These are phyloP conservation scores for Polyplosphaeria fusca DNA, from an alignment of 495 filamentous ascomycete species.

Conservation along the genomic window DNA sequence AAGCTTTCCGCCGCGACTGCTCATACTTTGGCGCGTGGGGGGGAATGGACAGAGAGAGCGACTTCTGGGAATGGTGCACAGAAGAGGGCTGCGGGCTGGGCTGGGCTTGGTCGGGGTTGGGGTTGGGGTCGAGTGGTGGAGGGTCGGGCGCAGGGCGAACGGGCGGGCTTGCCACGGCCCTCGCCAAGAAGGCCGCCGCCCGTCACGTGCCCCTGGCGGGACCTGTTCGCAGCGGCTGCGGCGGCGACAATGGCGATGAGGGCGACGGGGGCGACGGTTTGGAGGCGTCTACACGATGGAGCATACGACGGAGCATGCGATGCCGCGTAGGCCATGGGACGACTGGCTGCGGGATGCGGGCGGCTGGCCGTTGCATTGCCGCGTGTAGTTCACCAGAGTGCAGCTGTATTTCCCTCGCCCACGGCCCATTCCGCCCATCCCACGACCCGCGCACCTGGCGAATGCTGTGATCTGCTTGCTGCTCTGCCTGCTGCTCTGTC, in stretches of 20 bases:
- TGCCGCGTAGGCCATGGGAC: too few species aligned
- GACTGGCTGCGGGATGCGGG: too few species aligned
- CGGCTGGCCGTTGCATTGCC: too few species aligned
- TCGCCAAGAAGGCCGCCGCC: too few species aligned
- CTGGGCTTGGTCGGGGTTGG: background rate
- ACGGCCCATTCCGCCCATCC: background rate
- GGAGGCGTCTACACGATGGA: too few species aligned
- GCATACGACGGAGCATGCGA: too few species aligned
- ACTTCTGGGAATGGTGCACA: conserved; percentile 3
- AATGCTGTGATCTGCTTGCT: too few species aligned
- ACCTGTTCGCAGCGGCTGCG: background rate
- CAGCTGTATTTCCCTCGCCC: background rate
- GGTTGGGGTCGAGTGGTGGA: background rate
- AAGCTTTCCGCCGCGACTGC: conserved; percentile 79
- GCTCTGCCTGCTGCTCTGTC: background rate
- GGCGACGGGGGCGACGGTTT: too few species aligned
- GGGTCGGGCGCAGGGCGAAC: background rate
- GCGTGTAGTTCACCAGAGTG: too few species aligned
- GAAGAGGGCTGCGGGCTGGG: background rate
- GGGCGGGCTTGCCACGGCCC: background rate
- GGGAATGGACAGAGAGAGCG: background rate
- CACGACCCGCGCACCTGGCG: background rate
- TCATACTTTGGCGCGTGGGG: conserved; percentile 58
- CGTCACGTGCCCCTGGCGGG: too few species aligned
- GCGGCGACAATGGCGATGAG: background rate